phyloP scores from a whole-genome alignment of 495 filamentous ascomycete species.

The Physcia stellaris region DNA sequence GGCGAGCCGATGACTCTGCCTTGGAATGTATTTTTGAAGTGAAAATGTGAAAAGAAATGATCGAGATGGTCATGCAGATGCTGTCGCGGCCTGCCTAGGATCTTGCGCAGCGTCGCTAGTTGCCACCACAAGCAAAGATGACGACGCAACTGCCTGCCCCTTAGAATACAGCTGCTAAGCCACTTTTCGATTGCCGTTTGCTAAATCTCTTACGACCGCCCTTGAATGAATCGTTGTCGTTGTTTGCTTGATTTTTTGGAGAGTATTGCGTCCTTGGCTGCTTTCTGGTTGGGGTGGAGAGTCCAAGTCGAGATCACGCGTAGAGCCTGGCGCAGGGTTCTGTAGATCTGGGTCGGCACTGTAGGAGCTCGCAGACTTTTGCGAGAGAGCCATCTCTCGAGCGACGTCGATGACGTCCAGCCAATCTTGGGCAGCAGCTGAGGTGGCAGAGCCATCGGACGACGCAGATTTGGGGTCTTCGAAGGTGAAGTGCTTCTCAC shows the following conservation, averaged over 20 bases:
- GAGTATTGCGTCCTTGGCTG: constrained; percentile 27
- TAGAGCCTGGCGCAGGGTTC: constrained; percentile 58
- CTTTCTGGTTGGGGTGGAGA: constrained; percentile 20
- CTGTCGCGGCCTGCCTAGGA: no score
- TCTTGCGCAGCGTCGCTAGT: no score
- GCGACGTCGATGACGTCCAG: constrained; percentile 70
- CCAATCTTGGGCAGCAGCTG: constrained; percentile 65
- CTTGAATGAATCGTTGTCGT: constrained; percentile 41
- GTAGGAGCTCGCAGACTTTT: constrained; percentile 52
- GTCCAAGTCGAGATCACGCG: constrained; percentile 55
- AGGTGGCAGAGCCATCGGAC: constrained; percentile 29
- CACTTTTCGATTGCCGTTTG: constrained; percentile 80
- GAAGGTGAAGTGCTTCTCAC: constrained; percentile 82
- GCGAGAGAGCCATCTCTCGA: constrained; percentile 63
- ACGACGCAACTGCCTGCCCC: no score
- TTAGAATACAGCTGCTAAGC: constrained; percentile 70
- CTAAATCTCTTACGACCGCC: constrained; percentile 75
- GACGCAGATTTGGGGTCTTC: constrained; percentile 69
- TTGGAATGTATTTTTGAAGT: no score
- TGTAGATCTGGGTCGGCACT: constrained; percentile 56
- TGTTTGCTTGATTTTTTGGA: constrained; percentile 32
- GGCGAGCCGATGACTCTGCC: no score
- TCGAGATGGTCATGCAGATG: no score
- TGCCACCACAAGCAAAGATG: no score
- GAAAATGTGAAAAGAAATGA: no score